Conservation (phyloP, 108 stramenopile species). For the Aureococcus anophagefferens region DNA sequence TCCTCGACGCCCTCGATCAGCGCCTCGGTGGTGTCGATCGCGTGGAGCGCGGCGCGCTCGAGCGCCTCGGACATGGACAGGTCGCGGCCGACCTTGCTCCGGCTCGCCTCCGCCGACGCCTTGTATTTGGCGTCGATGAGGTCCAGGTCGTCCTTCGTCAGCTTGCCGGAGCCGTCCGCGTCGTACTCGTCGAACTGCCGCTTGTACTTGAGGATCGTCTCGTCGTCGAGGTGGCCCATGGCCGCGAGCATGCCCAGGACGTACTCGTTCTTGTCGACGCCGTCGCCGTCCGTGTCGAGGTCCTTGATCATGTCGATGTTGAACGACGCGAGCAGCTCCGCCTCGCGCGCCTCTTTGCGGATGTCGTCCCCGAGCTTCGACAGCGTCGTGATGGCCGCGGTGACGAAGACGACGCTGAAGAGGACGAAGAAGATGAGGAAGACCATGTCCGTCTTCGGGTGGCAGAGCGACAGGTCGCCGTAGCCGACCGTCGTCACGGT, state of each 20-base stretch:
- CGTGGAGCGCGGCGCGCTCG: too few species aligned
- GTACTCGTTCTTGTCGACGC: neutral
- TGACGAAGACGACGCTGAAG: neutral
- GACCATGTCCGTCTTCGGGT: neutral
- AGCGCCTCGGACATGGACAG: too few species aligned
- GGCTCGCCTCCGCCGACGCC: too few species aligned
- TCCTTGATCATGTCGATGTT: neutral
- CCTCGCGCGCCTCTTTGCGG: neutral
- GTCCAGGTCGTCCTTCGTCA: neutral
- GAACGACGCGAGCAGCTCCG: neutral
- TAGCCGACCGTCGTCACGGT: constrained; percentile 17
- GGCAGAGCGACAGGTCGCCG: constrained; percentile 4
- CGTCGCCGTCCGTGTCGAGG: neutral
- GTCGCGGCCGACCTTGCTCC: too few species aligned
- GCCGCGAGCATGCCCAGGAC: neutral
- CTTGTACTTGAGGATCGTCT: neutral
- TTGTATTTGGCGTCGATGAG: neutral
- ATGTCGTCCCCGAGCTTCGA: neutral
- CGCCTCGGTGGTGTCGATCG: too few species aligned
- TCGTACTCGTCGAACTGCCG: neutral
- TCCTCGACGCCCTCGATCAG: too few species aligned
- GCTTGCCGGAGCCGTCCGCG: neutral
- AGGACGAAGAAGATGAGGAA: constrained; percentile 10
- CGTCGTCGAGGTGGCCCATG: neutral
- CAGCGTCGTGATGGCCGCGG: neutral